These are phyloP conservation scores for Lecanicillium sp. DNA, from an alignment of 2,329 filamentous ascomycete species.

Conservation along the genomic window DNA sequence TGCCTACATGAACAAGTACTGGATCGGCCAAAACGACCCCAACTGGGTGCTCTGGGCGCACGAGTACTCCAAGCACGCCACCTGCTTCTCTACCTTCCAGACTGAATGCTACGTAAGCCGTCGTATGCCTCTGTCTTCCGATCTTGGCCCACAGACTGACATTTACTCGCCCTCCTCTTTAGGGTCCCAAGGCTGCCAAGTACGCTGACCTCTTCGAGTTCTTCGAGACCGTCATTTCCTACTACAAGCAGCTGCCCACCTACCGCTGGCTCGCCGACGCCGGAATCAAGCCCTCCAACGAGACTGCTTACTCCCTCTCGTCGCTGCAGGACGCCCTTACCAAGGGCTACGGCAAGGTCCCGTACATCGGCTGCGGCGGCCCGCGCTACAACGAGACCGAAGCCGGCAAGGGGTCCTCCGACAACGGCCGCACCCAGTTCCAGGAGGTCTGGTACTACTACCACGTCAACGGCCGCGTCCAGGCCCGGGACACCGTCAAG, in stretches of 20 bases:
- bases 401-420: conserved; percentile 46
- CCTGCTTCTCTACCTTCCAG: conserved; percentile 62
- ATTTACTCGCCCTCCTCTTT: not conserved
- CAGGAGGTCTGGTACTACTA: conserved; percentile 63
- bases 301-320: conserved; percentile 47
- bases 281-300: conserved; percentile 53
- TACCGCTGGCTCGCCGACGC: conserved; percentile 51
- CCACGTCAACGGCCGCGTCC: conserved; percentile 52
- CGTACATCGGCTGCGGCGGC: conserved; percentile 57
- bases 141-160: not conserved
- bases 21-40: conserved; percentile 51
- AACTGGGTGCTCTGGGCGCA: conserved; percentile 60
- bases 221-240: conserved; percentile 54
- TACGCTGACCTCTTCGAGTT: conserved; percentile 58
- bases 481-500: conserved; percentile 42
- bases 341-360: conserved; percentile 44
- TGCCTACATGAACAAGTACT: conserved; percentile 59
- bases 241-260: conserved; percentile 53
- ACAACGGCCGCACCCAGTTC: conserved; percentile 52
- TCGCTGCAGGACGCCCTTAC: conserved; percentile 46
- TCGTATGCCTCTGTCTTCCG: not conserved
- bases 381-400: conserved; percentile 54
- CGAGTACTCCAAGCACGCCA: conserved; percentile 63
- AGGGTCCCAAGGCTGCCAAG: conserved; percentile 46
- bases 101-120: conserved; percentile 49